These are phyloP conservation scores for Hortiboletus flavorubellus DNA, from an alignment of 768 basidiomycete species.

Conservation along the genomic window DNA sequence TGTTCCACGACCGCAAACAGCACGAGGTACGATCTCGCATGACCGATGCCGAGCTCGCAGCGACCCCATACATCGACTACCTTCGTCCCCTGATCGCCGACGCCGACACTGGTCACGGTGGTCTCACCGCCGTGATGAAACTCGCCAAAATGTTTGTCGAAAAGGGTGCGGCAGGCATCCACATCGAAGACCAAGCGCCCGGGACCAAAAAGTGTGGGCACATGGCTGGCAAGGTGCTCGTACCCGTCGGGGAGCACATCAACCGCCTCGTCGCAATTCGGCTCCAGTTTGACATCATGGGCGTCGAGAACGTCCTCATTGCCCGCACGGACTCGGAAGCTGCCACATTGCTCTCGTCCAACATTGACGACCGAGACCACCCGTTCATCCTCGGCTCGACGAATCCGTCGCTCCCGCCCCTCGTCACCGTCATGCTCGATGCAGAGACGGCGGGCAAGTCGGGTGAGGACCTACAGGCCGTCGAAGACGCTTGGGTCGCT, in stretches of 20 bases:
- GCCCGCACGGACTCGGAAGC: conserved; percentile 97
- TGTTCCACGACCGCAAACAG: conserved; percentile 99
- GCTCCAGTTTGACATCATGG: conserved; percentile 97
- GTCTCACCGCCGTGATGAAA: conserved; percentile 98
- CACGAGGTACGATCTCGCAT: conserved; percentile 71
- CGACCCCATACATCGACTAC: conserved; percentile 78
- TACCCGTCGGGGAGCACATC: conserved; percentile 96
- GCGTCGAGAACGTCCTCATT: conserved; percentile 90
- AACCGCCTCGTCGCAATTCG: conserved; percentile 97
- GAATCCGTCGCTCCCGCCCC: conserved; percentile 62
- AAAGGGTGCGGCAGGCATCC: conserved; percentile 96
- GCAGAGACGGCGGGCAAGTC: conserved; percentile 80
- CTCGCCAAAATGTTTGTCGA: conserved; percentile 99
- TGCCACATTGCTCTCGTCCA: conserved; percentile 93
- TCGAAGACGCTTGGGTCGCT: conserved; percentile 86
- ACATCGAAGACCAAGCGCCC: conserved; percentile 96
- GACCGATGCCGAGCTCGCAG: conserved; percentile 66
- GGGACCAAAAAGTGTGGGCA: conserved; percentile 96
- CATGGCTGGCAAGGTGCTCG: conserved; percentile 95
- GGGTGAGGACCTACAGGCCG: conserved; percentile 76
- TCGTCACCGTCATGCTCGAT: conserved; percentile 78
- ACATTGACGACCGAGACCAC: conserved; percentile 97
- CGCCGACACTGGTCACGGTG: conserved; percentile 97
- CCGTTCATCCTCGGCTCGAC: conserved; percentile 93
- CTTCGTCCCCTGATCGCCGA: conserved; percentile 94